Base-by-base conservation (phyloP, 495 filamentous ascomycete species). In the Annulohypoxylon nitens region DNA sequence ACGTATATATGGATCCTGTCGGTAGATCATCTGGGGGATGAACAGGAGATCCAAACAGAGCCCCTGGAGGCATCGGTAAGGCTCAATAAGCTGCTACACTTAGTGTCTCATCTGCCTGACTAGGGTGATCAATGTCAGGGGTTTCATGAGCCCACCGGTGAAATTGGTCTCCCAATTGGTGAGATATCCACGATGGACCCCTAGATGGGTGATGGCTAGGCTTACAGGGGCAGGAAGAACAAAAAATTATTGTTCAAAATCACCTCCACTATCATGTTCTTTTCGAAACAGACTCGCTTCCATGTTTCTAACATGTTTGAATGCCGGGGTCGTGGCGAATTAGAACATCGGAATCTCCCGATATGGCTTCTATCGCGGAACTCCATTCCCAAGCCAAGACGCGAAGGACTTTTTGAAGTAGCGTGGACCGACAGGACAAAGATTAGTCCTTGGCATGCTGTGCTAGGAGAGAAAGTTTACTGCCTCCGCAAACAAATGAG, bases 241-340 rank as follows among this genome's bases (percentile, higher is more conserved):
- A 45, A 39, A 57, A 1, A 60, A 33, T 36, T 3, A 60, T 41
- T 36, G 11, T 61, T 61, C 47, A 47, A n/a, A 39, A 39, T 36
- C 47, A 64, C 37, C 62, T 54, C 57, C 62, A 66, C 62, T 45
- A 39, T 59, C 57, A 45, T 47, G 23, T 20, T 73, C 39, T 75
- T 58, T 48, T 58, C 55, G 43, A 66, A 70, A 71, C 72, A 33
- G 43, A n/a, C n/a, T 64, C n/a, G 63, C 50, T 47, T 39, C 43
- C 20, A 30, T 67, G 72, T 75, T 75, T 75, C 72, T 53, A 55
- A 33, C 71, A 9, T 11, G 72, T 75, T 71, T 75, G 30, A 61
- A 67, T 60, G 57, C 66, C 23, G 10, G 66, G 48, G n/a, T 57
- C 4, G 2, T 36, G 34, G 43, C 72, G 62, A 75, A 75, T 75